phyloP scores from a whole-genome alignment of 2,329 filamentous ascomycete genomes.

The Colletotrichum australisinense region DNA sequence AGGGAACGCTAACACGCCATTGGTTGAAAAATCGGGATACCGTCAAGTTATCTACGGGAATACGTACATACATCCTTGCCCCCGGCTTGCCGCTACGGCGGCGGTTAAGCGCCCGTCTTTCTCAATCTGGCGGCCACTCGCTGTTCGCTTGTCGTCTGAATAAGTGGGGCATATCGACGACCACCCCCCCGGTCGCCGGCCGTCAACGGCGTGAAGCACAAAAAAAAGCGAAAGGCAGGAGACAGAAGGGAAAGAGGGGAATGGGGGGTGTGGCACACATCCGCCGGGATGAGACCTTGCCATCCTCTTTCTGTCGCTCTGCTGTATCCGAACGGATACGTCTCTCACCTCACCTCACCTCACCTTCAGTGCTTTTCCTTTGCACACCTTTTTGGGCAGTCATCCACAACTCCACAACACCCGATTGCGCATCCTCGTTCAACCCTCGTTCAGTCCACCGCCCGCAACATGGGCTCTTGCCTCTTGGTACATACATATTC shows the following conservation, averaged over 20 bases:
- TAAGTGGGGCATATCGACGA: background rate
- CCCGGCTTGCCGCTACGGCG: slow-evolving; percentile 6
- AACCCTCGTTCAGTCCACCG: background rate
- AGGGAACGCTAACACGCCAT: slow-evolving; percentile 40
- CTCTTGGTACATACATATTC: no score
- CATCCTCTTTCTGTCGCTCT: background rate
- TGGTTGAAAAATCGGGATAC: slow-evolving; percentile 37
- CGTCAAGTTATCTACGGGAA: background rate
- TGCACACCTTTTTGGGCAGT: background rate
- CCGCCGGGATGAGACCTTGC: slow-evolving; percentile 23
- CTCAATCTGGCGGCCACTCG: slow-evolving; percentile 21
- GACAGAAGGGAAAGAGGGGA: slow-evolving; percentile 21
- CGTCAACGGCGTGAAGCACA: slow-evolving; percentile 23
- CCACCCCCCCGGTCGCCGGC: slow-evolving; percentile 5
- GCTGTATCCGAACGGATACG: no score
- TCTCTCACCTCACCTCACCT: slow-evolving; percentile 22
- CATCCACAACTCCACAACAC: background rate
- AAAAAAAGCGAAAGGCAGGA: slow-evolving; percentile 11
- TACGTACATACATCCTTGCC: no score
- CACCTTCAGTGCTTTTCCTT: background rate
- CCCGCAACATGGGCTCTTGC: slow-evolving; percentile 12
- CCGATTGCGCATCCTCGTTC: background rate
- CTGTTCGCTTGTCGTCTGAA: slow-evolving; percentile 28
- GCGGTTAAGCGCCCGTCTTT: slow-evolving; percentile 34
- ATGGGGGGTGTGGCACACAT: slow-evolving; percentile 1